Evolutionary conservation across 2,329 filamentous ascomycete genomes (phyloP), one percentile per base, ranked within the genome.

Genomic region (Apiospora malaysiana): DNA sequence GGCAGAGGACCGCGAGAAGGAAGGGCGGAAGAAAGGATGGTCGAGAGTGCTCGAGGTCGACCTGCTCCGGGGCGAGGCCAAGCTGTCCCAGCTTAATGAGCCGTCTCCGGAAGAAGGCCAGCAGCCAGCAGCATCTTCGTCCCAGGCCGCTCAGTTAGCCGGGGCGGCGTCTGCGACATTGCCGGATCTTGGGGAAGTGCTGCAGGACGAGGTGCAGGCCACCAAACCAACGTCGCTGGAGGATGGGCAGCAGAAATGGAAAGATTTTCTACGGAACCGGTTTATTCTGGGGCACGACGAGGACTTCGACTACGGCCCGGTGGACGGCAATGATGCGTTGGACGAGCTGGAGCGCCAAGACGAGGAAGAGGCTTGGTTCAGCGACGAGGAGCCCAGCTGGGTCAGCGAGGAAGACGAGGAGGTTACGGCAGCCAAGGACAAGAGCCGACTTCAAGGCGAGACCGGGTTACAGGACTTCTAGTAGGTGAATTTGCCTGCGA

Each of bases 31-130:
- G 10, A 94, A 94, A 78, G 94, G 94, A 14, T 96, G 94, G 79
- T 92, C 92, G 0, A 92, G 93, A 32, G 87, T 92, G 16, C 87
- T 97, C 6, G 92, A 97, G 78, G 90, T 93, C 1, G 93, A 95
- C 74, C 84, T 97, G 8, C 83, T 91, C 72, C 90, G 94, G 40
- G 92, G 92, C 21, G 94, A 97, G 79, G 91, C 91, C 16, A 93
- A 93, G 77, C 86, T 95, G 73, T 88, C 86, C 68, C 90, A 89
- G 12, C 81, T 93, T 65, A 74, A 75, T 12, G 75, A 68, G 45
- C 70, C 67, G 42, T 67, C 45, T 21, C 7, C 25, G 27, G 43
- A 67, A 18, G 40, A 23, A 18, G 25, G n/a, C 7, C 43, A 45
- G 14, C 32, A 45, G 8, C 40, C 40, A 42, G 40, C 40, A 42